Base-by-base conservation (phyloP, 2,329 filamentous ascomycete genomes). In the Penicillium italicum region DNA sequence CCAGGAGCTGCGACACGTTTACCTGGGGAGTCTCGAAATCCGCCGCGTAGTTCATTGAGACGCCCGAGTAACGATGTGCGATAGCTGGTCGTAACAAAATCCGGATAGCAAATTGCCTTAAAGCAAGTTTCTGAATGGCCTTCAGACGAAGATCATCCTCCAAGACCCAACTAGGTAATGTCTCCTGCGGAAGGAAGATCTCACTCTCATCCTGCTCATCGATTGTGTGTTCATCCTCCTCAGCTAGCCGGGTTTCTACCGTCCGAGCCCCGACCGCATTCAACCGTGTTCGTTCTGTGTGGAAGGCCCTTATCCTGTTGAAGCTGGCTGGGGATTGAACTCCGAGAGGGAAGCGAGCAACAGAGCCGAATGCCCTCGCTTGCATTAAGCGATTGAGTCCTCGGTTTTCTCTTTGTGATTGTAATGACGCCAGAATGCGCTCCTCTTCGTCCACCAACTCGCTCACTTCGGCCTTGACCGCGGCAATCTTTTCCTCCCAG, bases 401-500 rank as follows among this genome's bases (percentile, higher is more conserved):
- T 14, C 60, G 57, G 5, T 42, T 28, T 40, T 59, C 67, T 47
- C 65, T 67, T 31, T 66, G 62, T 40, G 60, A 61, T 22, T 66
- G 55, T n/a, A 75, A 56, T 11, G 66, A 65, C 45, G 69, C 66
- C 30, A 76, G 31, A 51, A 75, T 59, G 5, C 70, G 69, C 30
- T 69, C 58, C 56, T 76, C 74, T 56, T 76, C 73, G 36, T 74
- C 68, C 46, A 72, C 65, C 53, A 76, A 57, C 53, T 70, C 69
- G 53, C 69, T 68, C 45, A 74, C 71, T 57, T 77, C 75, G 53
- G 72, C 74, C 60, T 72, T 76, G 14, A 75, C 74, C 2, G 72
- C 72, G 24, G 73, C 74, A 40, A 77, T 74, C 61, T 74, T 73
- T 63, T 76, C 69, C 53, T 74, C 69, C 69, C 69, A 72, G 56